A percentile compares a stretch with the other conserved stretches of the same genome.
Conservation (phyloP, 2,329 filamentous ascomycete genomes). For the Phyllachora maydis region DNA sequence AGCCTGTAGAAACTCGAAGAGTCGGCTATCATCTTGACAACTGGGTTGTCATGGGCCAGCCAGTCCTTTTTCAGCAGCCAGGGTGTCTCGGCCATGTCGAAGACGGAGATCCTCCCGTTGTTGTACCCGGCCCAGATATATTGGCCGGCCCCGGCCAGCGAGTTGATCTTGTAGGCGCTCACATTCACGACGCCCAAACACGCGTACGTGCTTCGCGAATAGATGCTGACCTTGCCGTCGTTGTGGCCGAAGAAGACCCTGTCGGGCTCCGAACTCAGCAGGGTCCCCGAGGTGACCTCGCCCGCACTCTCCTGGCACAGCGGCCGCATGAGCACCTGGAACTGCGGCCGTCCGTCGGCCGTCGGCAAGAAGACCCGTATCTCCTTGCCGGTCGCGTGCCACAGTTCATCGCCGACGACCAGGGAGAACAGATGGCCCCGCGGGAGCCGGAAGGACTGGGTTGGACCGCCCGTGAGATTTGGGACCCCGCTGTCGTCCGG, state of each 20-base stretch:
- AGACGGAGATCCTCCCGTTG: conserved; percentile 83
- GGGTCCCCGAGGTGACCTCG: conserved; percentile 70
- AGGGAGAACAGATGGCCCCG: conserved; percentile 77
- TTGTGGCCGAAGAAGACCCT: conserved; percentile 78
- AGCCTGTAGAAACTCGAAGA: conserved; percentile 67
- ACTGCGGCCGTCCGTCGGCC: conserved; percentile 42
- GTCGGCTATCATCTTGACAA: conserved; percentile 60
- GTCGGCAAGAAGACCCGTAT: conserved; percentile 68
- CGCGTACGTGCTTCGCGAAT: conserved; percentile 54
- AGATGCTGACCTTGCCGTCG: conserved; percentile 91
- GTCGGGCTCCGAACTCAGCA: conserved; percentile 52
- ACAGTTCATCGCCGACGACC: conserved; percentile 65
- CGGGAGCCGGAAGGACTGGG: conserved; percentile 55
- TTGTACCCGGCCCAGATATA: conserved; percentile 89
- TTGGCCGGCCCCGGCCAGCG: conserved; percentile 58
- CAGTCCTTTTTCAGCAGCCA: conserved; percentile 92
- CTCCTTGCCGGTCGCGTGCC: conserved; percentile 75
- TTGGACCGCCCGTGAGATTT: conserved; percentile 50
- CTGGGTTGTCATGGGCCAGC: conserved; percentile 71
- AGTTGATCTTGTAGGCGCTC: conserved; percentile 89
- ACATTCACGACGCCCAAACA: conserved; percentile 69
- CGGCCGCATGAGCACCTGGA: conserved; percentile 55
- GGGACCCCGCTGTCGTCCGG: conserved; percentile 53
- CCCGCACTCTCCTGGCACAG: conserved; percentile 54
- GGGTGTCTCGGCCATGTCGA: conserved; percentile 62